phyloP scores from a whole-genome alignment of 2,329 filamentous ascomycete genomes.

The Coniochaeta hoffmannii region DNA sequence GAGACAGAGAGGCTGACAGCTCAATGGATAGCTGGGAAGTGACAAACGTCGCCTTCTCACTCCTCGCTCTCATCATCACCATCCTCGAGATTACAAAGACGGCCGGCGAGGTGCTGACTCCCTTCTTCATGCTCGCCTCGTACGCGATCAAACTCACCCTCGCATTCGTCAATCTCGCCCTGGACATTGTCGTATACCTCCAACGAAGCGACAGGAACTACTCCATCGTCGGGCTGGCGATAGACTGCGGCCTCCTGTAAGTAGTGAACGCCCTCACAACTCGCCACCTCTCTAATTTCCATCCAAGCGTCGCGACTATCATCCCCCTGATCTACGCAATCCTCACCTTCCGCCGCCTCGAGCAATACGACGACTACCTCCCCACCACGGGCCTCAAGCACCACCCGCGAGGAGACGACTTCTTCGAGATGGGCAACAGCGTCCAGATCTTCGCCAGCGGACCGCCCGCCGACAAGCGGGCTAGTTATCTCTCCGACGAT shows the following conservation, averaged over 20 bases:
- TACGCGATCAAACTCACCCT: conserved; percentile 43
- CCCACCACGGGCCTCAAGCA: conserved; percentile 41
- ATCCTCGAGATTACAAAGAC: conserved; percentile 39
- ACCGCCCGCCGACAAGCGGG: conserved; percentile 6
- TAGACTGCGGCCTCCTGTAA: conserved; percentile 43
- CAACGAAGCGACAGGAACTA: conserved; percentile 36
- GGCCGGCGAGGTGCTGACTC: conserved; percentile 42
- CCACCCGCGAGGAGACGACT: conserved; percentile 31
- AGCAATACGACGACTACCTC: conserved; percentile 42
- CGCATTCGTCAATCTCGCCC: conserved; percentile 35
- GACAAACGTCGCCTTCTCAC: conserved; percentile 42
- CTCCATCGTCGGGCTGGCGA: conserved; percentile 37
- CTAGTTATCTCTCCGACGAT: conserved; percentile 11
- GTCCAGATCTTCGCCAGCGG: conserved; percentile 9
- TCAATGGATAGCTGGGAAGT: conserved; percentile 40
- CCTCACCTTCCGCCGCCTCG: conserved; percentile 37
- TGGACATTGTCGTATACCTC: conserved; percentile 45
- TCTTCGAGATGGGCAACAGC: conserved; percentile 19
- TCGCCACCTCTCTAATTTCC: neutral
- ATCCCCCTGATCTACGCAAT: conserved; percentile 38
- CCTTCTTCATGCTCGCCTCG: conserved; percentile 44
- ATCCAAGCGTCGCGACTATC: conserved; percentile 31
- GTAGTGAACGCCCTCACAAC: conserved; percentile 12
- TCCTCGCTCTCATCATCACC: conserved; percentile 37
- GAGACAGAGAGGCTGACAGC: neutral